These are phyloP conservation scores for Botrytis fragariae DNA, from an alignment of 2,329 filamentous ascomycete species.

Conservation along the genomic window DNA sequence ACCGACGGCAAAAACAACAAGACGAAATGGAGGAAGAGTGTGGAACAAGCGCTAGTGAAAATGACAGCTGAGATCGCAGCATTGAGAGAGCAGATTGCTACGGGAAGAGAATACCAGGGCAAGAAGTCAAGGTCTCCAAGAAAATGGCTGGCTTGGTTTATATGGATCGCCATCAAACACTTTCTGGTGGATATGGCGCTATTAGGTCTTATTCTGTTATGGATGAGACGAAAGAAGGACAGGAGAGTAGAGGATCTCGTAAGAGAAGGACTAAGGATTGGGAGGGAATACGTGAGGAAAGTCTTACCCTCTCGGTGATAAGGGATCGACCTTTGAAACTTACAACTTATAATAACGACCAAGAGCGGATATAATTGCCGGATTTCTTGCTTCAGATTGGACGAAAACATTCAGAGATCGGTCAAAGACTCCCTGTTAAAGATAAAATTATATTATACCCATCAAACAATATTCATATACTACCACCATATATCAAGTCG, in stretches of 20 bases:
- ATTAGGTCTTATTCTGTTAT: constrained; percentile 63
- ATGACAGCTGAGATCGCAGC: constrained; percentile 92
- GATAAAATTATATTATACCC: neutral
- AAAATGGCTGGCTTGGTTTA: constrained; percentile 68
- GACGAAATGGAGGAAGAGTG: constrained; percentile 72
- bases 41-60: constrained; percentile 82
- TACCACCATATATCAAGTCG: neutral
- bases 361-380: neutral
- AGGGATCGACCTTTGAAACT: neutral
- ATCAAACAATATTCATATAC: neutral
- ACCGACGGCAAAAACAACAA: constrained; percentile 44
- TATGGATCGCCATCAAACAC: constrained; percentile 71
- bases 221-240: constrained; percentile 71
- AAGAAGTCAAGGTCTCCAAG: constrained; percentile 62
- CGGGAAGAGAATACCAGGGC: constrained; percentile 67
- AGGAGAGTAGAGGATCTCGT: constrained; percentile 71
- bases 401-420: neutral
- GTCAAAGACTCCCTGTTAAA: neutral
- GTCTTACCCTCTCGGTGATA: constrained; percentile 51
- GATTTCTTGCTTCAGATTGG: neutral
- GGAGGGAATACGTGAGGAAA: constrained; percentile 58
- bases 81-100: constrained; percentile 83
- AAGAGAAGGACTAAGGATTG: constrained; percentile 57
- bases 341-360: neutral
- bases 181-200: constrained; percentile 68